Evolutionary conservation across 1,139 yeast genomes (phyloP).

Genomic region (Sugiyamaella xylanicola): DNA sequence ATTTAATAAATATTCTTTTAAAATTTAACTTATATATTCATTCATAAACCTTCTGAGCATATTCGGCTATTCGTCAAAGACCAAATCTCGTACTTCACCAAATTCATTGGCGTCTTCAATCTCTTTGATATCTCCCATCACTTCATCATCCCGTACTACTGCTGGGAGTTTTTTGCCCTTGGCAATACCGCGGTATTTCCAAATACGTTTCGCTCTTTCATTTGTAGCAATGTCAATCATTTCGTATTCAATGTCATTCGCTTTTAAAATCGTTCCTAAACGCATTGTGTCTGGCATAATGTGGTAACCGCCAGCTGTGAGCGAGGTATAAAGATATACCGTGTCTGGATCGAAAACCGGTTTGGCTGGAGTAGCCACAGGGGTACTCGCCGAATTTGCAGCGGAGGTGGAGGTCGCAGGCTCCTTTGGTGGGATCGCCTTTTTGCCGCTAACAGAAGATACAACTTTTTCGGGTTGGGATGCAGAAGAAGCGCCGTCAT

Average conservation of each 20-base stretch:
- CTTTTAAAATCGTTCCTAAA: conserved; percentile 71
- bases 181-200: conserved; percentile 67
- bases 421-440: no score
- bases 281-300: conserved; percentile 80
- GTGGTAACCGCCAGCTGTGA: conserved; percentile 87
- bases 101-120: conserved; percentile 82
- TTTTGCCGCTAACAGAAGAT: no score
- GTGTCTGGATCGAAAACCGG: conserved; percentile 16
- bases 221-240: conserved; percentile 86
- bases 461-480: no score
- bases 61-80: conserved; percentile 35
- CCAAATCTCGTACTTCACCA: conserved; percentile 46
- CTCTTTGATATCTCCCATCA: conserved; percentile 80
- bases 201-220: conserved; percentile 78
- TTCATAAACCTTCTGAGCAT: background rate
- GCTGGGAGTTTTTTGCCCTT: conserved; percentile 83
- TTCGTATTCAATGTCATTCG: conserved; percentile 68
- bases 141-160: conserved; percentile 84
- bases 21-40: background rate
- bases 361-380: conserved; percentile 9
- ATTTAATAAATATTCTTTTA: background rate
- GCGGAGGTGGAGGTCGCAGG: no score
- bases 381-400: background rate
- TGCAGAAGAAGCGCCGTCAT: no score
- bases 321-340: conserved; percentile 65